A percentile compares a stretch with the other conserved stretches of the same genome.
phyloP scores from a whole-genome alignment of 305 asterid species.

The Fraxinus floribunda region DNA sequence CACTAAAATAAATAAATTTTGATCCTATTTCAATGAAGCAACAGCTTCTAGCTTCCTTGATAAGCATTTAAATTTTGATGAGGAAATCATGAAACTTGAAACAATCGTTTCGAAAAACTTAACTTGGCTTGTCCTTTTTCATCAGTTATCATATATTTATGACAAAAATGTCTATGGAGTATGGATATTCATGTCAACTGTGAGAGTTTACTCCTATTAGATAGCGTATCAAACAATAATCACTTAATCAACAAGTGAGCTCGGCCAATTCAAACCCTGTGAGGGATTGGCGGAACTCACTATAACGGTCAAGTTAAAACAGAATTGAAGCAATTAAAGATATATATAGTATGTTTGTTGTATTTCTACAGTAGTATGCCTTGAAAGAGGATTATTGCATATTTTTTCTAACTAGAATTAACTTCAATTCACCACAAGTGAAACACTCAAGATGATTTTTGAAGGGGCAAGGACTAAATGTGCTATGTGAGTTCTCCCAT shows the following conservation, averaged over 20 bases:
- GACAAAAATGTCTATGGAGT: background rate
- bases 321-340: background rate
- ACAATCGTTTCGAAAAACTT: background rate
- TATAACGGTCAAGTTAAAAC: background rate
- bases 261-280: background rate
- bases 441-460: background rate
- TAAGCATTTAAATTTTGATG: background rate
- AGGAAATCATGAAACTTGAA: background rate
- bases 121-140: background rate
- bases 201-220: background rate
- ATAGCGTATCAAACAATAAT: background rate
- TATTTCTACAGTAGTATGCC: background rate
- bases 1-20: background rate
- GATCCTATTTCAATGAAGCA: background rate
- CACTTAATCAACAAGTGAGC: background rate
- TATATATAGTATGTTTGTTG: background rate
- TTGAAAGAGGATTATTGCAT: background rate
- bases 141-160: background rate
- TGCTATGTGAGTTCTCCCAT: background rate
- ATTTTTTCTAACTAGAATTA: background rate
- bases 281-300: background rate
- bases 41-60: background rate
- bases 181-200: background rate
- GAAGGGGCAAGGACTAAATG: background rate
- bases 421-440: background rate